Evolutionary conservation across 2,329 filamentous ascomycete species (phyloP).

Genomic region (Lecanicillium sp.): DNA sequence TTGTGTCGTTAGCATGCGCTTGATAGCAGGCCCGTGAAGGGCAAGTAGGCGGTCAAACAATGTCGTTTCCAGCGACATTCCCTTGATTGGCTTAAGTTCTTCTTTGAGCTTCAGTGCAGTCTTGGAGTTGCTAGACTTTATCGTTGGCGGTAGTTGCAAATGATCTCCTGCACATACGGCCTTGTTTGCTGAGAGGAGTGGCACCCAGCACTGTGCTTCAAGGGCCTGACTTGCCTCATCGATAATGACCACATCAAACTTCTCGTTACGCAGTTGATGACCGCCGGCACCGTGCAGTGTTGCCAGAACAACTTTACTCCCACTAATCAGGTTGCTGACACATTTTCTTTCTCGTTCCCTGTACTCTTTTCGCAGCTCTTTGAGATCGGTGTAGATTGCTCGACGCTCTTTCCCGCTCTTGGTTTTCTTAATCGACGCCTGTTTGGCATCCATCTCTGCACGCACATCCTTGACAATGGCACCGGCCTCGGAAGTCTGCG

Average conservation of each 20-base stretch:
- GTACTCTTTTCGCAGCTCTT: slow-evolving; percentile 80
- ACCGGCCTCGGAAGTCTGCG: slow-evolving; percentile 81
- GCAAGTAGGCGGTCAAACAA: slow-evolving; percentile 82
- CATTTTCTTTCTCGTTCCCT: slow-evolving; percentile 76
- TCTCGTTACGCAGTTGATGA: slow-evolving; percentile 67
- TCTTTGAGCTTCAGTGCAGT: slow-evolving; percentile 28
- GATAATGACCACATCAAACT: slow-evolving; percentile 90
- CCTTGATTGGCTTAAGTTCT: slow-evolving; percentile 32
- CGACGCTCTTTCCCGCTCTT: slow-evolving; percentile 70
- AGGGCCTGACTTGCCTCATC: slow-evolving; percentile 94
- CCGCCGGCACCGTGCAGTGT: slow-evolving; percentile 90
- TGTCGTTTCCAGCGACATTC: slow-evolving; percentile 71
- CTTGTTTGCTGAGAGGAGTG: slow-evolving; percentile 71
- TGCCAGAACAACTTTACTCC: slow-evolving; percentile 81
- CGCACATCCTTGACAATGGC: slow-evolving; percentile 84
- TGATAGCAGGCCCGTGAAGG: slow-evolving; percentile 75
- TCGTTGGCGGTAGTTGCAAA: slow-evolving; percentile 85
- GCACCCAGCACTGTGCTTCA: slow-evolving; percentile 96
- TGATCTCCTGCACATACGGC: slow-evolving; percentile 91
- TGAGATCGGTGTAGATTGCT: slow-evolving; percentile 77
- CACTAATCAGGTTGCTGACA: slow-evolving; percentile 63
- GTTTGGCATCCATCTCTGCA: slow-evolving; percentile 86
- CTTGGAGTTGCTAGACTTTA: slow-evolving; percentile 66
- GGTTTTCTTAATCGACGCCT: slow-evolving; percentile 81
- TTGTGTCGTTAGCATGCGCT: slow-evolving; percentile 91